These are phyloP conservation scores for Acanthamoeba lugdunensis DNA, from an alignment of 208 protist species.

Conservation along the genomic window DNA sequence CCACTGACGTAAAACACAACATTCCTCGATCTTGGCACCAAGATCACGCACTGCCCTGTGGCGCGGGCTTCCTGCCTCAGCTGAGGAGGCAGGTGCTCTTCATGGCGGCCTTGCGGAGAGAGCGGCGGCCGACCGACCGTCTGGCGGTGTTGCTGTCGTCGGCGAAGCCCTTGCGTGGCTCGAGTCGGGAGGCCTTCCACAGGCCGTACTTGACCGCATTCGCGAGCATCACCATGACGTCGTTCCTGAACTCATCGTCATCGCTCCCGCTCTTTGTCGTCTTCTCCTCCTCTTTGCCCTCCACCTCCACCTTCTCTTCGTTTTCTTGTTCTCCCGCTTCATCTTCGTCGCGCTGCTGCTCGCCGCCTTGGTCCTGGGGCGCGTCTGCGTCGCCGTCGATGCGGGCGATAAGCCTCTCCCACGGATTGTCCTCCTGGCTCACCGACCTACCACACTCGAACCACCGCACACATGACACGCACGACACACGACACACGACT, in stretches of 20 bases:
- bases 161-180: constrained; percentile 30
- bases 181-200: constrained; percentile 11
- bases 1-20: too few relatives aligned
- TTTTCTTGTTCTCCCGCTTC: not conserved
- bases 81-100: not conserved
- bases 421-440: not conserved
- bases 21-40: too few relatives aligned
- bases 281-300: not conserved
- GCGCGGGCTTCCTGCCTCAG: not conserved
- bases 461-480: too few relatives aligned
- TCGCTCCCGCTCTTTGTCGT: not conserved
- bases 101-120: not conserved
- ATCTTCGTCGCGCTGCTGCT: not conserved
- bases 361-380: too few relatives aligned
- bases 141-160: not conserved
- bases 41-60: too few relatives aligned
- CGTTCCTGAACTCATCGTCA: not conserved
- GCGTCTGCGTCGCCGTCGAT: not conserved
- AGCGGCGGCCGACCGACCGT: too few relatives aligned
- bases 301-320: not conserved
- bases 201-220: constrained; percentile 29
- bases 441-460: not conserved
- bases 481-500: not conserved
- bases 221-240: not conserved
- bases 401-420: not conserved